Evolutionary conservation across 345 rosid species (phyloP), one percentile per base, ranked within the genome.

Genomic region (Dipteronia sinensis): DNA sequence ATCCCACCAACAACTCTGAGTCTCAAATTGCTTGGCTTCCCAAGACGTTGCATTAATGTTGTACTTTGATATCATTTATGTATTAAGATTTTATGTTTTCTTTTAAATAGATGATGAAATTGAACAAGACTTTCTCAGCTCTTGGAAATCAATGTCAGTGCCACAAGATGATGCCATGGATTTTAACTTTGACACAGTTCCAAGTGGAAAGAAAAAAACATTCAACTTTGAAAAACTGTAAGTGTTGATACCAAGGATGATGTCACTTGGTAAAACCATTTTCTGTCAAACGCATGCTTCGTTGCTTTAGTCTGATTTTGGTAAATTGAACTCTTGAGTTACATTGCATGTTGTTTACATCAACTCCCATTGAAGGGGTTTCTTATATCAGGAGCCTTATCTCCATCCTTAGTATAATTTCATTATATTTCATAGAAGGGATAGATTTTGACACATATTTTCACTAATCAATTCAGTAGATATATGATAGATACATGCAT

Each of bases 221-320:
- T 88, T 90, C 81, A 85, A 83, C 79, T 90, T 92, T 80, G 97
- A 77, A 12, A 92, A 89, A 75, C 70, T 96, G 99, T 96, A 88
- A 91, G 98, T 89, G 29, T 74, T 44, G 58, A n/a, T n/a, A n/a
- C n/a, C n/a, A n/a, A n/a, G n/a, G n/a, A n/a, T n/a, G n/a, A 38
- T 42, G 1, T 34, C 10, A 13, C n/a, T 13, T 46, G 34, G 34
- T 69, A 44, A 47, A 69, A 13, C 31, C 8, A 46, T 23, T 53
- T 13, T 49, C 8, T 25, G 31, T 19, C 38, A 49, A 13, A 64
- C 16, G 3, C 40, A 2, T 3, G 16, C 15, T 27, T 64, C 40
- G 55, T 49, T 63, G 66, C 7, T 10, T 51, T n/a, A 61, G 16
- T 38, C 3, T 38, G 4, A 7, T 1, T 56, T 20, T 19, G 38